A percentile compares a stretch with the other conserved stretches of the same genome.
These are phyloP conservation scores for Dicorynia guianensis DNA, from an alignment of 306 rosid species.

Conservation along the genomic window DNA sequence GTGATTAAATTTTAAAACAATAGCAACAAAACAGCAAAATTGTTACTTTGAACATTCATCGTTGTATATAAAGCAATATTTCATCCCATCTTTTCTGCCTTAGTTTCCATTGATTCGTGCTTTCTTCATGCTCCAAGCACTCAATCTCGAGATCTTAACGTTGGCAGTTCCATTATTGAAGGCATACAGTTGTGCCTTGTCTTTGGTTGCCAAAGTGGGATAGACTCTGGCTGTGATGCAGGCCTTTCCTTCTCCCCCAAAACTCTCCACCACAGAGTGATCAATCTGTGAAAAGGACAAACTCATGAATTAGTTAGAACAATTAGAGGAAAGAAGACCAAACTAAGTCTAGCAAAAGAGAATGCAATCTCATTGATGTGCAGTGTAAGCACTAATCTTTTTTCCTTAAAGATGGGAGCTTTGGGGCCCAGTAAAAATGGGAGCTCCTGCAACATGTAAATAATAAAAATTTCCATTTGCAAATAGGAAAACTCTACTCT, in stretches of 20 bases:
- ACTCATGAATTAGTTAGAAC: neutral
- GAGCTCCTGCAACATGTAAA: too few species aligned
- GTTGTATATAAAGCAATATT: neutral
- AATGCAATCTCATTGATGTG: too few species aligned
- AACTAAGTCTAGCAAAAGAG: constrained; percentile 5
- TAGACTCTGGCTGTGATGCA: constrained; percentile 75
- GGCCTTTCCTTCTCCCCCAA: constrained; percentile 65
- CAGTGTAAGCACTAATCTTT: too few species aligned
- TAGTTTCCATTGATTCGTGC: constrained; percentile 46
- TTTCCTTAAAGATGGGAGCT: too few species aligned
- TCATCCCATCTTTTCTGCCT: neutral
- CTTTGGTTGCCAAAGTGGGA: constrained; percentile 63
- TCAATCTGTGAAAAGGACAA: constrained; percentile 55
- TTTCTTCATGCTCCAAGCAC: constrained; percentile 75
- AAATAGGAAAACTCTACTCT: too few species aligned
- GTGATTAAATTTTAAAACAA: too few species aligned
- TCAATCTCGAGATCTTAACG: constrained; percentile 52
- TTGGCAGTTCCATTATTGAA: constrained; percentile 63
- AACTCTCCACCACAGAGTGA: constrained; percentile 75
- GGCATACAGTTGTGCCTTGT: constrained; percentile 45
- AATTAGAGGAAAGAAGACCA: neutral
- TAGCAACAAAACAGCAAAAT: neutral
- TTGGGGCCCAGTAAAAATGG: too few species aligned
- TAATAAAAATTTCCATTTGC: too few species aligned
- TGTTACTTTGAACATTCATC: neutral